Conservation (phyloP, 495 filamentous ascomycete genomes). For the Podospora sp. region DNA sequence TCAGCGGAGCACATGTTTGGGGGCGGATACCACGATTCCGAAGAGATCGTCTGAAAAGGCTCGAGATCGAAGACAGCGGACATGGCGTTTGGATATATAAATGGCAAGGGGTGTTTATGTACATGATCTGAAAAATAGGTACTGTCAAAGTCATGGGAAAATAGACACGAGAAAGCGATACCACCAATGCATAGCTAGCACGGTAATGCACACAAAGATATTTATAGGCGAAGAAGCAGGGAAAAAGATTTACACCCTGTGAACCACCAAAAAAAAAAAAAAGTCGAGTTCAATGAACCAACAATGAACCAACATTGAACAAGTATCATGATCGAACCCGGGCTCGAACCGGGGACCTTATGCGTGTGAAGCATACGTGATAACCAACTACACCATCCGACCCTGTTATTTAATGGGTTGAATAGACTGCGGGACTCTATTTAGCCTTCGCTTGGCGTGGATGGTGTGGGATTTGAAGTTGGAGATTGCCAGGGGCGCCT, state of each 20-base stretch:
- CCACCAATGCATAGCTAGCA: no score
- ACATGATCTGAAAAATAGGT: no score
- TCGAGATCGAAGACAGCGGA: not conserved
- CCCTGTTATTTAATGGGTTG: not conserved
- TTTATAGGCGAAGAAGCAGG: no score
- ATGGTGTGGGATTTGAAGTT: not conserved
- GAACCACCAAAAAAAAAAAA: not conserved
- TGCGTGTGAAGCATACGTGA: slow-evolving; percentile 1
- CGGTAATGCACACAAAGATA: no score
- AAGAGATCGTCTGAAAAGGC: not conserved
- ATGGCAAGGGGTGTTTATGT: no score
- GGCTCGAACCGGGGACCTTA: not conserved
- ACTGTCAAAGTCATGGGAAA: no score
- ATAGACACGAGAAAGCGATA: no score
- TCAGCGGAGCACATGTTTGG: slow-evolving; percentile 46
- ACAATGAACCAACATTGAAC: not conserved
- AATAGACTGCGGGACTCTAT: not conserved
- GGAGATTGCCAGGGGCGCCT: not conserved
- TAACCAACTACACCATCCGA: slow-evolving; percentile 1
- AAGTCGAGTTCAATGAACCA: not conserved
- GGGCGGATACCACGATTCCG: slow-evolving; percentile 13
- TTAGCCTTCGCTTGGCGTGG: not conserved
- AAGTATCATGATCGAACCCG: not conserved
- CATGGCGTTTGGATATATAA: no score
- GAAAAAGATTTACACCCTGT: no score